Evolutionary conservation across 345 rosid species (phyloP).

Genomic region (Pugionium cornutum): DNA sequence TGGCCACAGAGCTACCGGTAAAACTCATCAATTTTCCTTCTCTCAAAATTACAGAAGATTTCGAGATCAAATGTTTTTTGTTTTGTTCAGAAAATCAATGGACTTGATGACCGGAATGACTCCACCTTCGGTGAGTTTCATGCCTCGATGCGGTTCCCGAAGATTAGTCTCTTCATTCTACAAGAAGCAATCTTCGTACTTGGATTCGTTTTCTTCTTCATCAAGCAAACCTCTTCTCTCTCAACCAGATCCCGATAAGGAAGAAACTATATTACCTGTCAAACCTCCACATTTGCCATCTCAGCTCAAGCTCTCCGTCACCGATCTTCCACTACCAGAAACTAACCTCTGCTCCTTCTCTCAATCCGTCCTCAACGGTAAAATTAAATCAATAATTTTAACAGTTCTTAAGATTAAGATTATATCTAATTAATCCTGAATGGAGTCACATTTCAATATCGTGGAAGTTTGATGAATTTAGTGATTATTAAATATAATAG

Average conservation of each 20-base stretch:
- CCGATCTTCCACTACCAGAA: conserved; percentile 40
- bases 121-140: conserved; percentile 50
- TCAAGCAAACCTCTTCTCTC: conserved; percentile 47
- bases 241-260: conserved; percentile 39
- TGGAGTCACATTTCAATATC: background rate
- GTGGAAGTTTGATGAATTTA: background rate
- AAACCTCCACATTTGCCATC: conserved; percentile 30
- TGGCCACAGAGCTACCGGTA: conserved; percentile 88
- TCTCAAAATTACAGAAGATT: too few relatives aligned
- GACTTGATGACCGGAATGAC: conserved; percentile 54
- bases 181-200: conserved; percentile 39
- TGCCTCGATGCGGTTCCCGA: conserved; percentile 32
- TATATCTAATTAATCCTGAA: background rate
- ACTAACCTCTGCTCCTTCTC: conserved; percentile 48
- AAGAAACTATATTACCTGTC: conserved; percentile 31
- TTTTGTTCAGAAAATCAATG: conserved; percentile 47
- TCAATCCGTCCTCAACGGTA: conserved; percentile 75
- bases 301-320: conserved; percentile 38
- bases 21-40: conserved; percentile 24
- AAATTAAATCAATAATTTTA: background rate
- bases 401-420: background rate
- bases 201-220: conserved; percentile 43
- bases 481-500: background rate
- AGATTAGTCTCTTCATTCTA: conserved; percentile 39
- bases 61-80: background rate